Percentiles rank a stretch among this genome's conserved stretches.
Conservation (phyloP, 805 yeast genomes). For the Isabelozyma pseudorhagii region DNA sequence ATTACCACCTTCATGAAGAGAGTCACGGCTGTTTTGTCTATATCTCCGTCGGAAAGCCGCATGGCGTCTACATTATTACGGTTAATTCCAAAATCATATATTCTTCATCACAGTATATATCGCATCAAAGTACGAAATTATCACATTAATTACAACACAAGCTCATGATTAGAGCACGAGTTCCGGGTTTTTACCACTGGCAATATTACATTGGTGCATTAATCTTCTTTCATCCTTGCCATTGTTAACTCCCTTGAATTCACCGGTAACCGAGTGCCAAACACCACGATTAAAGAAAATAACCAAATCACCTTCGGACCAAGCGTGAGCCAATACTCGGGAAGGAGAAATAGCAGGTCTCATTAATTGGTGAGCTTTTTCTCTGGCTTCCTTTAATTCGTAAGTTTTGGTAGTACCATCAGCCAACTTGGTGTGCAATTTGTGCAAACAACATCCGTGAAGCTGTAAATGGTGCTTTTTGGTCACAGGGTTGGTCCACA, state of each 20-base stretch:
- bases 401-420: slow-evolving; percentile 49
- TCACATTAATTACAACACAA: neutral
- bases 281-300: slow-evolving; percentile 87
- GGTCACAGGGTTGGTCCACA: slow-evolving; percentile 90
- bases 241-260: slow-evolving; percentile 48
- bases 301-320: slow-evolving; percentile 83
- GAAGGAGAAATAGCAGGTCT: slow-evolving; percentile 80
- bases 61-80: no score
- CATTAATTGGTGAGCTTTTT: slow-evolving; percentile 70
- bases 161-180: neutral
- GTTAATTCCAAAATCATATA: no score
- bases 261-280: slow-evolving; percentile 91
- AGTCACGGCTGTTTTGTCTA: no score
- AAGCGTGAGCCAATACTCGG: slow-evolving; percentile 73
- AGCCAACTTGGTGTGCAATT: slow-evolving; percentile 49
- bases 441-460: slow-evolving; percentile 83
- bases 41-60: no score
- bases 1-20: no score
- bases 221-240: slow-evolving; percentile 72
- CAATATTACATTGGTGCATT: slow-evolving; percentile 94
- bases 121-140: no score
- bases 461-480: slow-evolving; percentile 80
- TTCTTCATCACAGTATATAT: neutral
- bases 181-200: slow-evolving; percentile 69
- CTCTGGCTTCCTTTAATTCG: slow-evolving; percentile 70